phyloP scores from a whole-genome alignment of 169 alveolate species.

The Cyclospora cayetanensis region DNA sequence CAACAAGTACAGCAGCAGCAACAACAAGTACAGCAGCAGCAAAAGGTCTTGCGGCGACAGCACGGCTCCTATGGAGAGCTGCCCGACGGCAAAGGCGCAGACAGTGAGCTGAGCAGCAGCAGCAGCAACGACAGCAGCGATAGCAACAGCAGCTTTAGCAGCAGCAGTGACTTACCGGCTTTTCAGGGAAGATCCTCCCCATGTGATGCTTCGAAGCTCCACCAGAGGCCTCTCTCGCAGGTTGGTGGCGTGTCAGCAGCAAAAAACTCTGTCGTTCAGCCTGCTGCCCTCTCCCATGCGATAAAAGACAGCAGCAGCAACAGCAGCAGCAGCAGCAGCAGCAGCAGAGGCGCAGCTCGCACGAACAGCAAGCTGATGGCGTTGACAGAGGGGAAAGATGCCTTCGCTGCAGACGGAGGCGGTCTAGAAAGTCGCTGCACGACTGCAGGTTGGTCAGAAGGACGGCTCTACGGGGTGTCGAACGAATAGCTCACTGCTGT shows the following conservation, averaged over 20 bases:
- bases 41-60: background rate
- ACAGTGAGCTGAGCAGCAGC: background rate
- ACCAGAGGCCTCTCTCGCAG: background rate
- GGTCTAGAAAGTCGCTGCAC: slow-evolving; percentile 59
- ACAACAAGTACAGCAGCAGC: background rate
- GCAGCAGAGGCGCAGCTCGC: too few relatives aligned
- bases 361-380: slow-evolving; percentile 19
- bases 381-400: background rate
- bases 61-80: background rate
- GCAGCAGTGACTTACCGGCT: background rate
- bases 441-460: slow-evolving; percentile 40
- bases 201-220: background rate
- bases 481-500: background rate
- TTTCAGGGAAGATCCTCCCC: background rate
- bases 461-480: too few relatives aligned
- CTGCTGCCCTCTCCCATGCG: background rate
- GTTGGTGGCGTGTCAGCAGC: background rate
- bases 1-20: background rate
- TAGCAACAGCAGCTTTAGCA: slow-evolving; percentile 37
- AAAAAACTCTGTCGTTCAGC: background rate
- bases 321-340: slow-evolving; percentile 41
- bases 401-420: background rate
- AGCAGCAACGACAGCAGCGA: slow-evolving; percentile 2
- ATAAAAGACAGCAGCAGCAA: slow-evolving; percentile 50
- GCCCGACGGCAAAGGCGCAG: too few relatives aligned